phyloP scores from a whole-genome alignment of 2,329 filamentous ascomycete species.

The Xylaria multiplex region DNA sequence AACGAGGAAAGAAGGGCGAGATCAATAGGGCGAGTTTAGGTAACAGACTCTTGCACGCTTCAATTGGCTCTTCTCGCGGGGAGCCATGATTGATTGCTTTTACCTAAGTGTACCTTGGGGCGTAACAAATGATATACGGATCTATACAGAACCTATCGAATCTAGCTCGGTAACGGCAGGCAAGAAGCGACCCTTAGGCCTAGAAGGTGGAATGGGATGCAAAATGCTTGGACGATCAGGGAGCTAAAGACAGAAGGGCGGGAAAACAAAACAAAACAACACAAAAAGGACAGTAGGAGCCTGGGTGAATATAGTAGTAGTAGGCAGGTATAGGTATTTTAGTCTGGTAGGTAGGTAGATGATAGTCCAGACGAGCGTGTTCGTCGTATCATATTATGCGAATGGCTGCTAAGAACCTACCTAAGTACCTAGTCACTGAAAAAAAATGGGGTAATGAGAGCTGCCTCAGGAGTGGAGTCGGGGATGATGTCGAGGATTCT shows the following conservation, averaged over 20 bases:
- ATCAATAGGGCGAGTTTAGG: conserved; percentile 34
- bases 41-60: conserved; percentile 79
- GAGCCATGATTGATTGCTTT: conserved; percentile 59
- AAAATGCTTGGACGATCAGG: conserved; percentile 1
- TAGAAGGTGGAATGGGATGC: conserved; percentile 6
- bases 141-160: not conserved
- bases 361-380: conserved; percentile 3
- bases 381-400: conserved; percentile 4
- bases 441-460: conserved; percentile 29
- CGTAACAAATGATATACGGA: not conserved
- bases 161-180: not conserved
- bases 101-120: no score
- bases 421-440: conserved; percentile 3
- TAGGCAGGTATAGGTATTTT: not conserved
- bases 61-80: conserved; percentile 82
- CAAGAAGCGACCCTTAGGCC: conserved; percentile 8
- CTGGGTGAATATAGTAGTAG: not conserved
- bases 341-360: not conserved
- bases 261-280: no score
- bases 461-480: conserved; percentile 23
- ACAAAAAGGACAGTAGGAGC: not conserved
- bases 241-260: not conserved
- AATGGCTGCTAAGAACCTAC: not conserved
- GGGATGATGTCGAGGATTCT: conserved; percentile 13
- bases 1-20: conserved; percentile 31